Evolutionary conservation across 2,329 filamentous ascomycete genomes (phyloP), one percentile per base, ranked within the genome.

Genomic region (Xylaria sp.): DNA sequence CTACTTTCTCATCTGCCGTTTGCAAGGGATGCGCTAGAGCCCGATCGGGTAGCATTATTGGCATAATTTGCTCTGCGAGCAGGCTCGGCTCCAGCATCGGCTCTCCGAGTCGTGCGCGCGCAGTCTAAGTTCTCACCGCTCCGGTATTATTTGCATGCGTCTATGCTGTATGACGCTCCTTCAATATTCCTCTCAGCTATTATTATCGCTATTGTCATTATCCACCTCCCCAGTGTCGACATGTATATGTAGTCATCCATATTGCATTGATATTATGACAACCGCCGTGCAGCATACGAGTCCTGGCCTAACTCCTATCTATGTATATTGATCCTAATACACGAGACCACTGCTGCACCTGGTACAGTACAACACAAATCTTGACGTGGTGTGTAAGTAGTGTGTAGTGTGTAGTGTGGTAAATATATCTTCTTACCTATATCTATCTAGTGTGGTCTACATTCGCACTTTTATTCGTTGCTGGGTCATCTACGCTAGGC

Each of bases 61-160:
- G 35, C 37, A 31, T 31, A 10, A 49, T 23, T 3, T 48, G 21
- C 27, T 31, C n/a, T n/a, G n/a, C n/a, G 19, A 47, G 25, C 31
- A 7, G 13, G 31, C 31, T 35, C 7, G 7, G 7, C 31, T 35
- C 7, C 7, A 7, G 7, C 31, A 7, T 29, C 15, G 23, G 41
- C 3, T 6, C 7, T 46, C 23, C 7, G 41, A 46, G 13, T 46
- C 41, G 23, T 4, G 23, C 23, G 21, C 33, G 46, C 29, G 4
- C 9, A 35, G 31, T 11, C 33, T 19, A 21, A 44, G 43, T 54
- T 51, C 58, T 61, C 58, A 61, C 58, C 58, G 46, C 58, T 57
- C 23, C 41, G 41, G 33, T 48, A 56, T 31, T 21, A 29, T 31
- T 19, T 23, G 10, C 27, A 31, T 59, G 31, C 23, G 19, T 54